phyloP scores from a whole-genome alignment of 768 basidiomycete genomes.

The Lactarius evosmus region DNA sequence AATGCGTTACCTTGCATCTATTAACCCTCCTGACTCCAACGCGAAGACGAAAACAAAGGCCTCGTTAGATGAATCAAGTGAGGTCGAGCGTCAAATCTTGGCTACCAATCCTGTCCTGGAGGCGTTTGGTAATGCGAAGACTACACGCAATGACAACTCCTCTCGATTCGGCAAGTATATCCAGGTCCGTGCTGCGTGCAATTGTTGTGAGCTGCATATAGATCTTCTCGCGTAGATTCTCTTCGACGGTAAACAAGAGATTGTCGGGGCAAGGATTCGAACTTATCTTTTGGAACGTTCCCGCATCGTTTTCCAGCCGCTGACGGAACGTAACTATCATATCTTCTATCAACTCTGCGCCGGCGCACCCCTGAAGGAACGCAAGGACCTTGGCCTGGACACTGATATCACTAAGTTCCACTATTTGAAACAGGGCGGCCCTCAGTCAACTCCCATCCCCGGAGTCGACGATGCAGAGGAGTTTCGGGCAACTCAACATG shows the following conservation, averaged over 20 bases:
- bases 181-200: slow-evolving; percentile 60
- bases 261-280: slow-evolving; percentile 97
- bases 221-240: slow-evolving; percentile 65
- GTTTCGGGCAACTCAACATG: slow-evolving; percentile 89
- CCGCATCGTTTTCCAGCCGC: slow-evolving; percentile 94
- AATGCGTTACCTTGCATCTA: slow-evolving; percentile 97
- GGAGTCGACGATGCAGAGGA: slow-evolving; percentile 98
- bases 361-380: slow-evolving; percentile 91
- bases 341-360: slow-evolving; percentile 99
- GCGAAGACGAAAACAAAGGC: slow-evolving; percentile 64
- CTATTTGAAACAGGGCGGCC: slow-evolving; percentile 91
- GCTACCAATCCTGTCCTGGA: slow-evolving; percentile 99
- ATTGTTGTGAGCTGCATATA: background rate
- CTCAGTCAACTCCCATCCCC: slow-evolving; percentile 76
- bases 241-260: slow-evolving; percentile 93
- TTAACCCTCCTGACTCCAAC: slow-evolving; percentile 74
- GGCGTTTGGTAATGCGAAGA: slow-evolving; percentile 99
- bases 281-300: slow-evolving; percentile 98
- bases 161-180: slow-evolving; percentile 99
- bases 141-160: slow-evolving; percentile 97
- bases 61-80: slow-evolving; percentile 82
- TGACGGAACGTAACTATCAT: slow-evolving; percentile 97
- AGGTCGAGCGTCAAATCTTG: slow-evolving; percentile 95
- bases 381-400: slow-evolving; percentile 91
- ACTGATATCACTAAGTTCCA: slow-evolving; percentile 82